Evolutionary conservation across 805 yeast genomes (phyloP).

Genomic region (Metschnikowia aberdeeniae): DNA sequence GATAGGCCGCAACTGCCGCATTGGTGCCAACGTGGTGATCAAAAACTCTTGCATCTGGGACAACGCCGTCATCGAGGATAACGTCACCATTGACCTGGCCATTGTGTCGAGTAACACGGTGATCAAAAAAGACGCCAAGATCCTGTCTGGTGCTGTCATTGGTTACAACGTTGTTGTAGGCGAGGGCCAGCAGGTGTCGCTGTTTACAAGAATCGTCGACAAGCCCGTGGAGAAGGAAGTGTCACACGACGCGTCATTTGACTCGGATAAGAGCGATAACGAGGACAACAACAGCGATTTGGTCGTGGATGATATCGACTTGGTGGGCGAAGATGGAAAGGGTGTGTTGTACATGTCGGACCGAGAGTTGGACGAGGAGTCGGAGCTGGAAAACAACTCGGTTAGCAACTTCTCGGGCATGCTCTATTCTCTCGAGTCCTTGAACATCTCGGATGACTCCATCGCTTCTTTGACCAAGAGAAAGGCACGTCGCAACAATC

Average conservation of each 20-base stretch:
- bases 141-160: slow-evolving; percentile 72
- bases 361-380: slow-evolving; percentile 30
- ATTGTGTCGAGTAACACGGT: slow-evolving; percentile 66
- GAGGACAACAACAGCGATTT: slow-evolving; percentile 19
- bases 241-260: slow-evolving; percentile 29
- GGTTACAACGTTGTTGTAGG: slow-evolving; percentile 74
- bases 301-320: slow-evolving; percentile 17
- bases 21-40: slow-evolving; percentile 73
- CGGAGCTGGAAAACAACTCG: slow-evolving; percentile 39
- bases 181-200: slow-evolving; percentile 44
- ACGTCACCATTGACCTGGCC: slow-evolving; percentile 52
- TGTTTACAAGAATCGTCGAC: slow-evolving; percentile 51
- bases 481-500: slow-evolving; percentile 36
- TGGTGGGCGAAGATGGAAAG: slow-evolving; percentile 48
- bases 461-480: slow-evolving; percentile 48
- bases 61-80: slow-evolving; percentile 66
- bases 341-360: slow-evolving; percentile 51
- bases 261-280: slow-evolving; percentile 37
- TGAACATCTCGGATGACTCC: slow-evolving; percentile 56
- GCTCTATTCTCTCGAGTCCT: slow-evolving; percentile 44
- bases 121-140: slow-evolving; percentile 47
- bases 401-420: slow-evolving; percentile 36
- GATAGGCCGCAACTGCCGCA: slow-evolving; percentile 80
- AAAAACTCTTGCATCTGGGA: slow-evolving; percentile 86
- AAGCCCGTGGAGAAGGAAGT: slow-evolving; percentile 37